Conservation (phyloP, 805 yeast species). For the Metschnikowia koreensis region DNA sequence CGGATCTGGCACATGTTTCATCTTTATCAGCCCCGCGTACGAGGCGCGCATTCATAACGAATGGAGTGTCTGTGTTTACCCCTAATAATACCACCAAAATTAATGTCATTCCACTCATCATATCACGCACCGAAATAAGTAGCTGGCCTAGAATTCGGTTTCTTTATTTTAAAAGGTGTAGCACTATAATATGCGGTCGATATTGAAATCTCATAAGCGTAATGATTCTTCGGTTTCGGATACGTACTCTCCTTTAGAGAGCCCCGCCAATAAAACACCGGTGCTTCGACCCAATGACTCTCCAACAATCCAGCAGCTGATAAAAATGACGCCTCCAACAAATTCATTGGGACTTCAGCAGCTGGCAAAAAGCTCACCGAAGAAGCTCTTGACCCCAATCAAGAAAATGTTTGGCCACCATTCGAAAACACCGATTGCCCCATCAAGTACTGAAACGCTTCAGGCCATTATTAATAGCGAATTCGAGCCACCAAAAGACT, state of each 20-base stretch:
- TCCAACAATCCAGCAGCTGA: background rate
- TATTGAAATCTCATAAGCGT: slow-evolving; percentile 19
- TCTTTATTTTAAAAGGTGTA: background rate
- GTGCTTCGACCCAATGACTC: background rate
- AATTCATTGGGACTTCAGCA: slow-evolving; percentile 5
- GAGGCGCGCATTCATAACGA: background rate
- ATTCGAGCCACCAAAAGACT: slow-evolving; percentile 14
- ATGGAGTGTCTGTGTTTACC: background rate
- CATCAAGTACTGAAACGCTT: slow-evolving; percentile 14
- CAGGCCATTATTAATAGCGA: slow-evolving; percentile 12
- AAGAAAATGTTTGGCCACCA: slow-evolving; percentile 29
- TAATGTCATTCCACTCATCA: background rate
- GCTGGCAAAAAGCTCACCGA: slow-evolving; percentile 28
- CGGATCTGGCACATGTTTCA: background rate
- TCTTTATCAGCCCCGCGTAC: background rate
- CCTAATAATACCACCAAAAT: background rate
- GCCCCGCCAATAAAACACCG: background rate
- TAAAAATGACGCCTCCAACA: slow-evolving; percentile 13
- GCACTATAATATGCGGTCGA: slow-evolving; percentile 17
- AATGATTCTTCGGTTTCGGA: slow-evolving; percentile 20
- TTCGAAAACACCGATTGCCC: slow-evolving; percentile 10
- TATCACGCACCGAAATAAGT: background rate
- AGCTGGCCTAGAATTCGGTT: background rate
- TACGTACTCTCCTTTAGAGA: slow-evolving; percentile 7
- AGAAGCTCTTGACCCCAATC: slow-evolving; percentile 38